These are phyloP conservation scores for Teratosphaeria viscida DNA, from an alignment of 2,329 filamentous ascomycete species.

Conservation along the genomic window DNA sequence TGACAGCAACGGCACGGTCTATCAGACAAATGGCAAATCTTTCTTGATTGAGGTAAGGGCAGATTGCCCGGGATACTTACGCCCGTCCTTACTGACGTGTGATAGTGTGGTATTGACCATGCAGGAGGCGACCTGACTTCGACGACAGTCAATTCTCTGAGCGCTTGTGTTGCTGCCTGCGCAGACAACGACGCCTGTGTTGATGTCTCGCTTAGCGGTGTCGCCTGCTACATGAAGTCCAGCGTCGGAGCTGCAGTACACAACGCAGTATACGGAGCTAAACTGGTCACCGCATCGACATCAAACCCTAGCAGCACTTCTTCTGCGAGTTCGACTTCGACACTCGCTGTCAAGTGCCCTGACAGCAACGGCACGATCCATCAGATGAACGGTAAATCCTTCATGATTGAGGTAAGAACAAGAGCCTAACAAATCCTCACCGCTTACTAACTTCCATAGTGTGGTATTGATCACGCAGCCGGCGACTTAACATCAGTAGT, in stretches of 20 bases:
- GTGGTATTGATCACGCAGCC: constrained; percentile 16
- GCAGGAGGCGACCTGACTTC: constrained; percentile 19
- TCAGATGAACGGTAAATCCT: neutral
- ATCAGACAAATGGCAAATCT: neutral
- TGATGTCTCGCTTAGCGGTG: constrained; percentile 1
- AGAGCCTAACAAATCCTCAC: neutral
- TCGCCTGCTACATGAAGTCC: neutral
- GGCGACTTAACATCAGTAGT: constrained; percentile 15
- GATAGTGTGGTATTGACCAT: constrained; percentile 19
- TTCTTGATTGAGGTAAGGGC: neutral
- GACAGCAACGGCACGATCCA: neutral
- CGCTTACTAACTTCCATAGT: constrained; percentile 1
- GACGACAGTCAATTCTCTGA: constrained; percentile 11
- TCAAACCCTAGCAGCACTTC: too few species aligned
- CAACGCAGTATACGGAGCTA: neutral
- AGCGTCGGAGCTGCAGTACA: neutral
- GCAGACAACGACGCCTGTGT: constrained; percentile 17
- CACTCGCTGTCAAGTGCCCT: neutral
- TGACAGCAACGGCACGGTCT: neutral
- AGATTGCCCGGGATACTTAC: neutral
- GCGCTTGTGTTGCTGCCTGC: constrained; percentile 18
- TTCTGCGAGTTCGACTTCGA: neutral
- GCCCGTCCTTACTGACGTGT: neutral
- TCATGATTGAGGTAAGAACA: neutral
- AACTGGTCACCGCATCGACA: too few species aligned